These are phyloP conservation scores for Solanum clarkiae DNA, from an alignment of 257 asterid genomes.

Conservation along the genomic window DNA sequence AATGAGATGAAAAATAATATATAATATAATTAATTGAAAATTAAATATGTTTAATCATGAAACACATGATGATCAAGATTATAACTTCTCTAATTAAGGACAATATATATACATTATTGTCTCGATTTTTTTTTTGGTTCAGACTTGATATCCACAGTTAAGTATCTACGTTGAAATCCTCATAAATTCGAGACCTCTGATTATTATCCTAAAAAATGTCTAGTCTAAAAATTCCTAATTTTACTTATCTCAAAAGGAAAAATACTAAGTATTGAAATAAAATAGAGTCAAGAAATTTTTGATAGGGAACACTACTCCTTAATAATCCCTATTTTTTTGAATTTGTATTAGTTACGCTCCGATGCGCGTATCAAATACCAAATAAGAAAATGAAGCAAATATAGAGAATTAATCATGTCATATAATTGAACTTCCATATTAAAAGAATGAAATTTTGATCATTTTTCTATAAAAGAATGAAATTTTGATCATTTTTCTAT, in stretches of 20 bases:
- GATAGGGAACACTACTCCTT: background rate
- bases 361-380: background rate
- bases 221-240: background rate
- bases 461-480: background rate
- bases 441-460: background rate
- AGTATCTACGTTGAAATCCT: accelerated
- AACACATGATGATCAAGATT: background rate
- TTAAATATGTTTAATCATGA: background rate
- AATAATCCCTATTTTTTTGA: background rate
- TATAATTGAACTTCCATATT: background rate
- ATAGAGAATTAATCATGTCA: background rate
- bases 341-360: background rate
- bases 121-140: background rate
- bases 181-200: background rate
- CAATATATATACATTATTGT: background rate
- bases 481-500: background rate
- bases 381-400: background rate
- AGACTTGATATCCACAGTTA: background rate
- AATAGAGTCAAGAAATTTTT: background rate
- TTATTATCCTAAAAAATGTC: background rate
- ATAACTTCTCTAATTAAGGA: background rate
- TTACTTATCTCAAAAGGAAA: background rate
- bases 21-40: background rate
- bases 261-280: background rate
- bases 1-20: background rate